phyloP scores from a whole-genome alignment of 2,329 filamentous ascomycete species.

The Elsinoe australis region DNA sequence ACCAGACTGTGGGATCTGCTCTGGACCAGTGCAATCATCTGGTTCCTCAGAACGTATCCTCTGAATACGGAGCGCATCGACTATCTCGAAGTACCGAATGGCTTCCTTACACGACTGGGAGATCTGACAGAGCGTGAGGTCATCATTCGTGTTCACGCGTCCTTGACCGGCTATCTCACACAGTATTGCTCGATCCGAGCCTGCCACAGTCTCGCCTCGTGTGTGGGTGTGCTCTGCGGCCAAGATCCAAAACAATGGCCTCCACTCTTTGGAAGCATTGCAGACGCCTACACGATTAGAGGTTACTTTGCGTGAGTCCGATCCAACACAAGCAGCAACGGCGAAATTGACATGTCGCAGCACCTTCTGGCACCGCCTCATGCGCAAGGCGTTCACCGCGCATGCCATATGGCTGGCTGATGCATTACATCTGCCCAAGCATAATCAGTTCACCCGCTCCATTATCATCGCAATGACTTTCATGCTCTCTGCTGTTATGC shows the following conservation, averaged over 20 bases:
- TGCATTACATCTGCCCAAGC: neutral
- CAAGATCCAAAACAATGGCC: conserved; percentile 10
- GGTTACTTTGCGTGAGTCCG: conserved; percentile 9
- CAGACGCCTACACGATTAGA: conserved; percentile 12
- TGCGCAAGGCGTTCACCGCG: conserved; percentile 5
- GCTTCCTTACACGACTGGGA: conserved; percentile 6
- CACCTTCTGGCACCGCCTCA: conserved; percentile 13
- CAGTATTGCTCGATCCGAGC: conserved; percentile 2
- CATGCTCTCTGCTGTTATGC: conserved; percentile 4
- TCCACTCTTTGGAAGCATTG: conserved; percentile 2
- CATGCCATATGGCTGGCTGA: neutral
- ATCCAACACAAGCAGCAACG: too few species aligned
- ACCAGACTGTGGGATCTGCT: conserved; percentile 2
- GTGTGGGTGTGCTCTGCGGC: conserved; percentile 5
- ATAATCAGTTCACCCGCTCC: conserved; percentile 5
- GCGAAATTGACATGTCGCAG: too few species aligned
- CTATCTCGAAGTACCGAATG: neutral
- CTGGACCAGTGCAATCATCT: neutral
- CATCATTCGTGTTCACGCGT: neutral
- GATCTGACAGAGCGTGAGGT: conserved; percentile 1
- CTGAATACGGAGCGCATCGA: neutral
- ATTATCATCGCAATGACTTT: neutral
- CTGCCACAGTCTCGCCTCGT: conserved; percentile 7
- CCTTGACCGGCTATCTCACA: neutral
- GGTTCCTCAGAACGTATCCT: neutral